A percentile compares a stretch with the other conserved stretches of the same genome.
Conservation (phyloP, 73 alveolate genomes). For the Paramecium tetraurelia region DNA sequence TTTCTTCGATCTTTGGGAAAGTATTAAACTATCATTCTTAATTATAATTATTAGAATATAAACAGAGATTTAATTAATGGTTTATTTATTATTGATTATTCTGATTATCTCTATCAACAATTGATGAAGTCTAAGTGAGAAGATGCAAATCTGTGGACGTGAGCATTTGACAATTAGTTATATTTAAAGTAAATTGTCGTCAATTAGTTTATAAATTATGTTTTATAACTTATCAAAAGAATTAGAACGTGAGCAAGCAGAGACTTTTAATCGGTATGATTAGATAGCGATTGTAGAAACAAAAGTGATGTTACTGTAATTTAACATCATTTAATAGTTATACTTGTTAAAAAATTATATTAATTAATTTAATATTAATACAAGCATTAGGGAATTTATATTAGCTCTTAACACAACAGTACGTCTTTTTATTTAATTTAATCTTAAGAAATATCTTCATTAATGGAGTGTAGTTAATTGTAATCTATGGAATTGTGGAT, state of each 20-base stretch:
- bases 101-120: neutral
- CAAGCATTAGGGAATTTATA: too few relatives aligned
- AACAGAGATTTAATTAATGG: neutral
- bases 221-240: neutral
- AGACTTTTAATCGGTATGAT: neutral
- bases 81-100: neutral
- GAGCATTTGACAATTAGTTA: neutral
- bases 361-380: too few relatives aligned
- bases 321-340: too few relatives aligned
- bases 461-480: too few relatives aligned
- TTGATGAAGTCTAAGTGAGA: neutral
- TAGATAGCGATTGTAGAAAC: neutral
- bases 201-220: neutral
- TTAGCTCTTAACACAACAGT: too few relatives aligned
- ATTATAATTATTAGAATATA: neutral
- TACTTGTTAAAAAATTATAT: neutral
- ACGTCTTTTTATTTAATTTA: too few relatives aligned
- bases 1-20: too few relatives aligned
- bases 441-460: too few relatives aligned
- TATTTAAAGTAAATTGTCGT: neutral
- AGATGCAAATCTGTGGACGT: neutral
- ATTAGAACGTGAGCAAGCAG: neutral
- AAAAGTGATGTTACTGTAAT: neutral
- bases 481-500: too few relatives aligned
- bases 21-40: neutral